Conservation (phyloP, 345 rosid species). For the Lenwebbia sp. region DNA sequence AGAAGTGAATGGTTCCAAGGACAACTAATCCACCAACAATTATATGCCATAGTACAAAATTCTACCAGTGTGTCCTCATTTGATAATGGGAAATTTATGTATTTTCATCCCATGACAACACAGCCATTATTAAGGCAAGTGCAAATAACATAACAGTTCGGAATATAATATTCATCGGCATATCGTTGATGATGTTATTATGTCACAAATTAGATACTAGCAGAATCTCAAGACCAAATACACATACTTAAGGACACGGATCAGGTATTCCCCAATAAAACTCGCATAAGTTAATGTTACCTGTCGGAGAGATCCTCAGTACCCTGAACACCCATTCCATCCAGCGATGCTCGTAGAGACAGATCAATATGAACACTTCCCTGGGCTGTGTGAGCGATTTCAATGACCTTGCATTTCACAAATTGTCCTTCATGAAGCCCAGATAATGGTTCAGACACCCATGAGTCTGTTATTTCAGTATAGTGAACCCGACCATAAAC, state of each 20-base stretch:
- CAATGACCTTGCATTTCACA: constrained; percentile 87
- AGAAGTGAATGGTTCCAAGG: neutral
- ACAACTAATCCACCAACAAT: neutral
- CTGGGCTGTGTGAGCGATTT: constrained; percentile 46
- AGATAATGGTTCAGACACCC: constrained; percentile 65
- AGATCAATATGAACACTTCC: constrained; percentile 69
- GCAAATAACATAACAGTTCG: neutral
- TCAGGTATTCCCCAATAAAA: neutral
- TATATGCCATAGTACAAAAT: neutral
- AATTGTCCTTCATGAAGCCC: constrained; percentile 70
- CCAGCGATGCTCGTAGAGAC: constrained; percentile 50
- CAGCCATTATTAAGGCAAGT: neutral
- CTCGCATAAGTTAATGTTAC: constrained; percentile 30
- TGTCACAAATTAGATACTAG: neutral
- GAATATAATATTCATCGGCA: neutral
- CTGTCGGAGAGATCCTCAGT: constrained; percentile 18
- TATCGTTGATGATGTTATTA: neutral
- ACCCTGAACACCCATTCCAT: constrained; percentile 39
- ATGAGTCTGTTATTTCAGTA: constrained; percentile 66
- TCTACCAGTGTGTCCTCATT: neutral
- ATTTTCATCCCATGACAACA: neutral
- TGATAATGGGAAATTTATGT: neutral
- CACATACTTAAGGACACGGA: neutral
- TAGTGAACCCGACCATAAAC: constrained; percentile 78
- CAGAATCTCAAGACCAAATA: neutral